Conservation (phyloP, 2,329 filamentous ascomycete genomes). For the Aspergillus eucalypticola region DNA sequence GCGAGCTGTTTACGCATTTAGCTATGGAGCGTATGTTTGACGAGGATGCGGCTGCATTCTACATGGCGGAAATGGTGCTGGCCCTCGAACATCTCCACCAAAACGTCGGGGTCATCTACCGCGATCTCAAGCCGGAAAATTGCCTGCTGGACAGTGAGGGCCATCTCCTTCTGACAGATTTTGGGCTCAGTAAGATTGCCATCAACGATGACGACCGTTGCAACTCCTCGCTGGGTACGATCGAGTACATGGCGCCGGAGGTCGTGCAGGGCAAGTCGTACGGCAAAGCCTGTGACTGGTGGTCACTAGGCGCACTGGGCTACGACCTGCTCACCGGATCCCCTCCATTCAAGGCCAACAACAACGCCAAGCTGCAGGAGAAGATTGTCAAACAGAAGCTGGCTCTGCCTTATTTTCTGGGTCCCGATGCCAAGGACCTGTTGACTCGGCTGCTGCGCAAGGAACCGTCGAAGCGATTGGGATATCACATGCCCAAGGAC, state of each 20-base stretch:
- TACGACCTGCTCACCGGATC: constrained; percentile 91
- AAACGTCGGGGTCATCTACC: constrained; percentile 90
- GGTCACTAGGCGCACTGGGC: constrained; percentile 91
- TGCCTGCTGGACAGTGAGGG: constrained; percentile 89
- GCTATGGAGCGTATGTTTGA: constrained; percentile 93
- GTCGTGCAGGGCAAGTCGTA: constrained; percentile 86
- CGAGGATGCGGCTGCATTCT: constrained; percentile 86
- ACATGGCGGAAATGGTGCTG: constrained; percentile 97
- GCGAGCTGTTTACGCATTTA: constrained; percentile 94
- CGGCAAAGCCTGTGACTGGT: constrained; percentile 96
- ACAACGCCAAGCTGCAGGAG: constrained; percentile 92
- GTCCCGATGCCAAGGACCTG: constrained; percentile 89
- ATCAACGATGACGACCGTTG: constrained; percentile 70
- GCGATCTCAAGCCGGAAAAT: constrained; percentile 97
- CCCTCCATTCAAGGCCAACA: constrained; percentile 86
- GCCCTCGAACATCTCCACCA: constrained; percentile 91
- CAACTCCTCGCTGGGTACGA: constrained; percentile 88
- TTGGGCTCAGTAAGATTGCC: constrained; percentile 92
- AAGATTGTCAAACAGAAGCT: constrained; percentile 95
- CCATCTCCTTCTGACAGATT: constrained; percentile 92
- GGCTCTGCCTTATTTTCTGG: constrained; percentile 82
- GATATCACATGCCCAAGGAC: constrained; percentile 85
- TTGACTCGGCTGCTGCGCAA: constrained; percentile 87
- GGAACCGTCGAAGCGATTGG: constrained; percentile 86
- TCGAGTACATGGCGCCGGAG: constrained; percentile 99